Evolutionary conservation across 306 rosid species (phyloP).

Genomic region (Inga oerstediana): DNA sequence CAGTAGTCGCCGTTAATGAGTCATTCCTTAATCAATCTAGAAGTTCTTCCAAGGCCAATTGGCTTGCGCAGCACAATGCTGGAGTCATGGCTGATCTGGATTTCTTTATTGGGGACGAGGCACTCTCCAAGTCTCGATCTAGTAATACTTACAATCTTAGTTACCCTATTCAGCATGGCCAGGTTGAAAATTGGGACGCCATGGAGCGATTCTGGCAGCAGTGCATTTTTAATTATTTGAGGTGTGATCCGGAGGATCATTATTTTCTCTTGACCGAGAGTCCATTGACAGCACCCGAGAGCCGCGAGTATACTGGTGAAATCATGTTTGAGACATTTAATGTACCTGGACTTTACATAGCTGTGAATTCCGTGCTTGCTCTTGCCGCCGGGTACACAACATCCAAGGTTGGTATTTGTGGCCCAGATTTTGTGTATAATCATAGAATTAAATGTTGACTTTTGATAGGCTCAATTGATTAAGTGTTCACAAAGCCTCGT

Average conservation of each 20-base stretch:
- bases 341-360: slow-evolving; percentile 97
- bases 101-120: slow-evolving; percentile 97
- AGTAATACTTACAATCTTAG: slow-evolving; percentile 82
- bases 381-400: slow-evolving; percentile 99
- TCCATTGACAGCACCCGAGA: slow-evolving; percentile 96
- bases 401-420: slow-evolving; percentile 74
- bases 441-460: slow-evolving; percentile 29
- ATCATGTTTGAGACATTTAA: slow-evolving; percentile 99
- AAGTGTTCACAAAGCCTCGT: background rate
- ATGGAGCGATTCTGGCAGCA: slow-evolving; percentile 99
- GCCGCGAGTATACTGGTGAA: slow-evolving; percentile 95
- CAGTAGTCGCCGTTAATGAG: slow-evolving; percentile 88
- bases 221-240: slow-evolving; percentile 85
- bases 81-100: slow-evolving; percentile 99
- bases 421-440: slow-evolving; percentile 8
- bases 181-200: slow-evolving; percentile 96
- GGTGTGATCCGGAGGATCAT: slow-evolving; percentile 99
- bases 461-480: slow-evolving; percentile 12
- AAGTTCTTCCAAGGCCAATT: slow-evolving; percentile 73
- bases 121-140: slow-evolving; percentile 74
- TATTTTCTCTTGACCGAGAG: slow-evolving; percentile 94
- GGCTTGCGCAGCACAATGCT: slow-evolving; percentile 91
- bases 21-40: slow-evolving; percentile 81
- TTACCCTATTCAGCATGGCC: slow-evolving; percentile 86
- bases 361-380: slow-evolving; percentile 97